A percentile compares a stretch with the other conserved stretches of the same genome.
These are phyloP conservation scores for Penicillium salamii DNA, from an alignment of 495 filamentous ascomycete genomes.

Conservation along the genomic window DNA sequence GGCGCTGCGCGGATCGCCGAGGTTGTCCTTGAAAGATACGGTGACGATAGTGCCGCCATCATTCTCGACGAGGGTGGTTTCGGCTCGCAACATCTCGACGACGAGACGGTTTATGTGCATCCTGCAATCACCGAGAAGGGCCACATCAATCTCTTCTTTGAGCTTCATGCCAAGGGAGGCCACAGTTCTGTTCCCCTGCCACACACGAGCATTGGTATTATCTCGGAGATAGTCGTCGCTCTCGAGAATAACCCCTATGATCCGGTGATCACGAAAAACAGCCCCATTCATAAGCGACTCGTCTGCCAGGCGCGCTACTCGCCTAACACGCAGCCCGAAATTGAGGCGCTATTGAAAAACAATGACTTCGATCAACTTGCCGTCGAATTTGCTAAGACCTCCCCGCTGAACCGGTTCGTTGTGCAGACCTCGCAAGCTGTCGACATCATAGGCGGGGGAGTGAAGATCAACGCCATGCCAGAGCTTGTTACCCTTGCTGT, in stretches of 20 bases:
- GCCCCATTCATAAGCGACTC: slow-evolving; percentile 12
- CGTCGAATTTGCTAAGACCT: not conserved
- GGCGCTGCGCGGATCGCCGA: slow-evolving; percentile 47
- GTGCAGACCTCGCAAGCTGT: slow-evolving; percentile 29
- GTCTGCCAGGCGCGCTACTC: slow-evolving; percentile 13
- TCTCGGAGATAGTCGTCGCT: slow-evolving; percentile 52
- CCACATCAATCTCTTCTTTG: slow-evolving; percentile 51
- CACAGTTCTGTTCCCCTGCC: slow-evolving; percentile 55
- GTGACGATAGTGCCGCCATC: slow-evolving; percentile 51
- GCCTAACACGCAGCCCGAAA: slow-evolving; percentile 8
- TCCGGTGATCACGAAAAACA: slow-evolving; percentile 9
- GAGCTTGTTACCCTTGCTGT: slow-evolving; percentile 50
- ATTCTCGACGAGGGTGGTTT: slow-evolving; percentile 57
- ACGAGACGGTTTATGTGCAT: slow-evolving; percentile 47
- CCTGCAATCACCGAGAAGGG: slow-evolving; percentile 57
- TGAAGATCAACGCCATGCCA: slow-evolving; percentile 60
- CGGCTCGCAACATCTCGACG: slow-evolving; percentile 40
- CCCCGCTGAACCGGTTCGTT: slow-evolving; percentile 9
- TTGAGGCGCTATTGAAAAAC: not conserved
- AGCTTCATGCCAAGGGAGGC: slow-evolving; percentile 53
- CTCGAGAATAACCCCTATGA: slow-evolving; percentile 54
- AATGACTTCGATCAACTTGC: slow-evolving; percentile 3
- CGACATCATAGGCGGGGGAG: slow-evolving; percentile 54
- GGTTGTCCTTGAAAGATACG: slow-evolving; percentile 45
- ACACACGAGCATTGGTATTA: slow-evolving; percentile 59